Evolutionary conservation across 306 rosid species (phyloP).

Genomic region (Mimosa bimucronata): DNA sequence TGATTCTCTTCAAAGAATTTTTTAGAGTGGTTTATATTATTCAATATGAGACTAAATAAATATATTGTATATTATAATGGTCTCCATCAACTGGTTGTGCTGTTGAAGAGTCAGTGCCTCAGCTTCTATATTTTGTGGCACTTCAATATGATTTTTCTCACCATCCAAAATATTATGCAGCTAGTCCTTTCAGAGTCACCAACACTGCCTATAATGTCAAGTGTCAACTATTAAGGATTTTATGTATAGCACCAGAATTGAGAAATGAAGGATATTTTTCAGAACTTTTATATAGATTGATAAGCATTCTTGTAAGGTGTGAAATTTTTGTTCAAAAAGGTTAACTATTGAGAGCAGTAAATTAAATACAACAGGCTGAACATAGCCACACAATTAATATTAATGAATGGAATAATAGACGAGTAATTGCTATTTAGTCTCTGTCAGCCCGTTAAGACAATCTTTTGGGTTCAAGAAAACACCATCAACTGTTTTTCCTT

Average conservation of each 20-base stretch:
- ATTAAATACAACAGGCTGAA: background rate
- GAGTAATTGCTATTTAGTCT: background rate
- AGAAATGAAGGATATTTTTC: too few relatives aligned
- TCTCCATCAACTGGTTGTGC: background rate
- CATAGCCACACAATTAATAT: background rate
- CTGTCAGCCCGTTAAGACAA: slow-evolving; percentile 11
- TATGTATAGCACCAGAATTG: background rate
- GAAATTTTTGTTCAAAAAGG: background rate
- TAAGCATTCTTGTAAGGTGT: background rate
- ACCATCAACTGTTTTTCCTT: slow-evolving; percentile 30
- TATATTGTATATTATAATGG: background rate
- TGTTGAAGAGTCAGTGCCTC: background rate
- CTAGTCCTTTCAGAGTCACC: background rate
- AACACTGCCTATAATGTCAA: background rate
- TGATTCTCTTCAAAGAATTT: background rate
- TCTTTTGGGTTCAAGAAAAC: slow-evolving; percentile 19
- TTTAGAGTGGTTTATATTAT: background rate
- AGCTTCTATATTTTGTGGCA: background rate
- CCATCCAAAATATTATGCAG: background rate
- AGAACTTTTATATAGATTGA: background rate
- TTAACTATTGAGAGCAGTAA: background rate
- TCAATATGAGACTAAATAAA: background rate
- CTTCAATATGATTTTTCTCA: background rate
- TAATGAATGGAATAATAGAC: background rate
- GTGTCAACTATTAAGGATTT: background rate